phyloP scores from a whole-genome alignment of 345 rosid species.

The Populus davidiana region DNA sequence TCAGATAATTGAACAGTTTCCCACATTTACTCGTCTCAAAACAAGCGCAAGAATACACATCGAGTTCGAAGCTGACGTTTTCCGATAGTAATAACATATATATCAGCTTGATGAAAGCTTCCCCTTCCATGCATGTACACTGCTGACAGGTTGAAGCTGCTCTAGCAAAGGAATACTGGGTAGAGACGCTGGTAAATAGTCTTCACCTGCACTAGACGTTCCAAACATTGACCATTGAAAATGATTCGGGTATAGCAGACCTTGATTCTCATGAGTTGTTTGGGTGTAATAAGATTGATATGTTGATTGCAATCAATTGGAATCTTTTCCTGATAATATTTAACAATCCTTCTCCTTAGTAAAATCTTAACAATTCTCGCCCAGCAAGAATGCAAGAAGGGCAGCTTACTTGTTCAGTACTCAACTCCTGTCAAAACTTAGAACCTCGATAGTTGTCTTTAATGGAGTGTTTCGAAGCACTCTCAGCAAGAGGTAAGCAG shows the following conservation, averaged over 20 bases:
- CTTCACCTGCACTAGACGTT: background rate
- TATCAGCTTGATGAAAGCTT: background rate
- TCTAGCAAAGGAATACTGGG: background rate
- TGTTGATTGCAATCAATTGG: background rate
- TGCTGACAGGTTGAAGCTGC: background rate
- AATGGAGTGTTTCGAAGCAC: conserved; percentile 27
- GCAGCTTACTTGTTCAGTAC: conserved; percentile 21
- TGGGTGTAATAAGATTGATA: background rate
- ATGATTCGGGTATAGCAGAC: background rate
- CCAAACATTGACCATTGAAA: background rate
- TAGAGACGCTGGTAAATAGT: background rate
- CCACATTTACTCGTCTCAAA: background rate
- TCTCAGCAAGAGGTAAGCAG: conserved; percentile 37
- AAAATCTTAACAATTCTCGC: background rate
- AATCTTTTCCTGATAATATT: background rate
- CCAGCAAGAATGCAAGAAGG: background rate
- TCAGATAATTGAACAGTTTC: background rate
- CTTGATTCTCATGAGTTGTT: background rate
- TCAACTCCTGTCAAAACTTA: conserved; percentile 35
- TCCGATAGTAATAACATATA: background rate
- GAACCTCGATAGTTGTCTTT: conserved; percentile 30
- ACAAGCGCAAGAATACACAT: background rate
- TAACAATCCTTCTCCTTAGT: background rate
- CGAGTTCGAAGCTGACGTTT: background rate
- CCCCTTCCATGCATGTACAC: background rate